Evolutionary conservation across 164 flowering plant species (phyloP).

Genomic region (Macadamia integrifolia): DNA sequence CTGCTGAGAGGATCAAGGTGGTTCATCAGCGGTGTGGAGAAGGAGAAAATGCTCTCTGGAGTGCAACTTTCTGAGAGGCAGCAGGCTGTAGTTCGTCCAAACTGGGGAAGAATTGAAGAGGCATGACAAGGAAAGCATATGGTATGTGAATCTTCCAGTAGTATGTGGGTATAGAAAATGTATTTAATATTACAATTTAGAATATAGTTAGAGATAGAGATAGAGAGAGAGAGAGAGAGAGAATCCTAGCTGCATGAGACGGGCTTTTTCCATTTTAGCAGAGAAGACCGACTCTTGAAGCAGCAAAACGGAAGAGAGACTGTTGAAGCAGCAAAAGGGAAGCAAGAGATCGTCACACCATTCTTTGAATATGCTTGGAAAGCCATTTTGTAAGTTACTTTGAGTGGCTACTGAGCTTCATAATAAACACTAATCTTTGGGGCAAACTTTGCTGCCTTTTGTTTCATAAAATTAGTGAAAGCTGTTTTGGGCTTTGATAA

Average conservation of each 20-base stretch:
- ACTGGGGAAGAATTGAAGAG: conserved; percentile 17
- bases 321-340: conserved; percentile 8
- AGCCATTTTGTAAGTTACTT: conserved; percentile 27
- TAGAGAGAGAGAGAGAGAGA: no score
- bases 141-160: neutral
- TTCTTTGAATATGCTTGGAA: conserved; percentile 25
- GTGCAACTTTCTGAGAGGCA: conserved; percentile 32
- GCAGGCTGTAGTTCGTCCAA: conserved; percentile 17
- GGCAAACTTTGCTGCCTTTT: conserved; percentile 4
- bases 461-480: neutral
- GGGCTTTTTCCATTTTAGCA: conserved; percentile 32
- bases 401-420: conserved; percentile 14
- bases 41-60: conserved; percentile 63
- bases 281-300: conserved; percentile 16
- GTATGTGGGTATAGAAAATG: conserved; percentile 11
- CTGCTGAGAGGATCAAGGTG: conserved; percentile 67
- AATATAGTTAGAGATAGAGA: conserved; percentile 15
- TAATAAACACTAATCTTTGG: conserved; percentile 10
- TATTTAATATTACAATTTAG: conserved; percentile 4
- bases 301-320: conserved; percentile 17
- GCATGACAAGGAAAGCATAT: neutral
- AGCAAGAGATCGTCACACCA: conserved; percentile 7
- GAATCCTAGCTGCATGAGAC: conserved; percentile 8
- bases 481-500: neutral
- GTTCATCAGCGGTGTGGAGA: conserved; percentile 74